Evolutionary conservation across 2,329 filamentous ascomycete genomes (phyloP), one percentile per base, ranked within the genome.

Genomic region (Colletotrichum sp.): DNA sequence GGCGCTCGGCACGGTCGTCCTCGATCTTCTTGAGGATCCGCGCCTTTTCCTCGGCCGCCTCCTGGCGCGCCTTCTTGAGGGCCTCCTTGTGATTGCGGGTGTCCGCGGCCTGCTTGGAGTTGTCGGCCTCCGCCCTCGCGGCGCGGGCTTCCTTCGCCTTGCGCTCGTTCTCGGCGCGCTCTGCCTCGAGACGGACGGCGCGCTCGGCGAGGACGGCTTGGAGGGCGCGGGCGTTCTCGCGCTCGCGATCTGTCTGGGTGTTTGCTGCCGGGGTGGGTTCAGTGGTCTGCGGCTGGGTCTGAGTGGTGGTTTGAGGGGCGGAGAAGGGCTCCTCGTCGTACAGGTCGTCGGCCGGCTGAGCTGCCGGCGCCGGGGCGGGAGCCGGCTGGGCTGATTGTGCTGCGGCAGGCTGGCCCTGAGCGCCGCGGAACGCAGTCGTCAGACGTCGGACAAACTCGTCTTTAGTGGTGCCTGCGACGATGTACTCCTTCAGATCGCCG

Each of bases 21-120:
- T 95, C 93, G 77, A 98, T 96, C 52, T 92, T 92, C 78, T 92
- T 91, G 60, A 96, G 88, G 69, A 98, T 93, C 2, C 94, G 90
- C 72, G 92, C 90, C 49, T 93, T 89, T 81, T 97, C 95, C 60
- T 93, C 90, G 62, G 90, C 89, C 4, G 92, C 91, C 77, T 95
- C 90, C 71, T 91, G 88, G 79, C 93, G 92, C 71, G 91, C 90
- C 81, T 92, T 93, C 80, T 90, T 92, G 72, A 93, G 86, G 68
- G 90, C 83, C 62, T 90, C 87, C 6, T 88, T 88, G 82, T 91
- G 87, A 80, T 87, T 87, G 63, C 87, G 84, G 49, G 87, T 86
- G 16, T 81, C 82, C 62, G 78, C 75, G 10, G 78, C 80, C 67
- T 78, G 72, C 77, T 75, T 81, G 15, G 82, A 81, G 28, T 80